Base-by-base conservation (phyloP, 192 early-diverging fungal species). In the Paraglomus brasilianum region DNA sequence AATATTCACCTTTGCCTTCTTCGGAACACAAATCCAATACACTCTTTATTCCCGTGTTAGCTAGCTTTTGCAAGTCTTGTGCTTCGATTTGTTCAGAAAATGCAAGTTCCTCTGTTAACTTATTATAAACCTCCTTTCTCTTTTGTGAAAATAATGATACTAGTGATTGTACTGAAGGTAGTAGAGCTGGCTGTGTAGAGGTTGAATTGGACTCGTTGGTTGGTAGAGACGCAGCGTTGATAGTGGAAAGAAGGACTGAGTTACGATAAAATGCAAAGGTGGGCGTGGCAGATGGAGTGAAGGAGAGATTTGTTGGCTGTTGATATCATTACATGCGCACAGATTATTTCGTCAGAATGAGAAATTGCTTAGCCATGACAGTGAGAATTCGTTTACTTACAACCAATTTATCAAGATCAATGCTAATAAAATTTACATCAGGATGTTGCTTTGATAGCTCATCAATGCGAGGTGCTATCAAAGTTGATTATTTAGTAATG, bases 191-290 rank as follows among this genome's bases (percentile, higher is more conserved):
- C 10, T 10, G 53, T 21, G 11, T 10, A 6, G 17, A 10, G 21
- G 53, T 30, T 30, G 30, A 30, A 3, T 30, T 30, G 30, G 30
- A 30, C 1, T 30, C 53, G 7, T 21, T 56, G 11, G 53, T 21
- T 3, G 53, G 53, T 17, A 56, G 11, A 56, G 53, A 56, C 9
- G 15, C 21, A 30, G 11, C 53, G 53, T 10, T 56, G 21, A 56
- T 24, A 11, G 53, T 56, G 11, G 53, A 56, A 10, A 56, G 53
- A 30, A 56, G 53, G 21, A 21, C 21, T 17, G 10, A 30, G 1
- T 17, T 24, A 56, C 53, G 53, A 4, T 56, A 56, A 21, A 56
- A 56, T 56, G 17, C 19, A 56, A 56, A 56, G 17, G 53, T 56
- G 7, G 53, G 53, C 19, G 21, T 11, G 4, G 9, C 21, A 21